Evolutionary conservation across 2,329 filamentous ascomycete genomes (phyloP), one percentile per base, ranked within the genome.

Genomic region (Sporothrix luriei): DNA sequence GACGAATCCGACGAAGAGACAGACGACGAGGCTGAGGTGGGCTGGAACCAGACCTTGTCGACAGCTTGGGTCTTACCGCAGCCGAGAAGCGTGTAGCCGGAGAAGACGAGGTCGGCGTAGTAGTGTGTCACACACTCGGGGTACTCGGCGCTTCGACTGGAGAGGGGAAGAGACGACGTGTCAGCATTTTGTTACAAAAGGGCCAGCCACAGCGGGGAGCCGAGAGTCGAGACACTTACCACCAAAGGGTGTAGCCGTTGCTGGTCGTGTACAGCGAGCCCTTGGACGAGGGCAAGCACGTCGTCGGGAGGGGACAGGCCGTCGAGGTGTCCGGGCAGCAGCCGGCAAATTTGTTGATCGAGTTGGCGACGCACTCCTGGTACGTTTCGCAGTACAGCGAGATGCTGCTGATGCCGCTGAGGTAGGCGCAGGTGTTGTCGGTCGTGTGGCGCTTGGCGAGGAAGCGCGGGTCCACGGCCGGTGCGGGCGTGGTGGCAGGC

Each of bases 341-440:
- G 46, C 78, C 78, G 10, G 77, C 73, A 3, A 74, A 69, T 1
- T 69, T 75, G 51, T 72, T 67, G 33, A 69, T n/a, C 46, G 72
- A 73, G 75, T 79, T 78, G 73, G 73, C 75, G 14, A 76, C 75
- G 65, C 78, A 80, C 19, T 59, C 69, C 7, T 73, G 70, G 7
- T 72, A 73, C 3, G 66, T 48, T 7, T 70, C 72, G 71, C 78
- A 80, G 70, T 76, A 77, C 1, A 80, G 69, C 1, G 78, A 74
- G 14, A 21, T 51, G 75, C 76, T 75, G 5, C 57, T 49, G 26
- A 73, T 70, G 40, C 77, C 77, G 57, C 71, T 72, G 43, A 79
- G 72, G 55, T 78, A 79, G 52, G 71, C 78, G 69, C 78, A 79
- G 0, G 78, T 79, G 52, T 78, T 76, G 54, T 76, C 74, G 4